Conservation (phyloP, 495 filamentous ascomycete genomes). For the Penicillium turbatum region DNA sequence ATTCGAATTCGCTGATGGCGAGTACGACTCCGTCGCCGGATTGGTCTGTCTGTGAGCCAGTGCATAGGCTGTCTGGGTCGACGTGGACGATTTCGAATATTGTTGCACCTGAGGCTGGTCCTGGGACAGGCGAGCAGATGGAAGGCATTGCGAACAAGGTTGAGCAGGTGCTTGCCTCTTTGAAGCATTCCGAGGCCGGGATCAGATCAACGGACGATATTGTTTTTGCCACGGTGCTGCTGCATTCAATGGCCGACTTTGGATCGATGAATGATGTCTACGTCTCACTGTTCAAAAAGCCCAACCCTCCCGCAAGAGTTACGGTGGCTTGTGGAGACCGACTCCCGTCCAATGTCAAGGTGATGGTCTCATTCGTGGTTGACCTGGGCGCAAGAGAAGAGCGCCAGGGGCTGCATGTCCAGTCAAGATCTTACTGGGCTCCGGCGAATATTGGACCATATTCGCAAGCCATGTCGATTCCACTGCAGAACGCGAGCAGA, state of each 20-base stretch:
- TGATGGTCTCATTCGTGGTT: slow-evolving; percentile 57
- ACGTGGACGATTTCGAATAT: slow-evolving; percentile 45
- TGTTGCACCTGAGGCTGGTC: slow-evolving; percentile 38
- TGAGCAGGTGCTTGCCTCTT: slow-evolving; percentile 22
- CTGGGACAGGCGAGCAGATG: slow-evolving; percentile 43
- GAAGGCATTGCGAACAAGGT: slow-evolving; percentile 38
- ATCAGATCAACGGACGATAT: slow-evolving; percentile 52
- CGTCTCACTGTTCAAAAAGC: slow-evolving; percentile 58
- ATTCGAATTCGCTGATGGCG: not conserved
- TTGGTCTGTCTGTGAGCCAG: slow-evolving; percentile 13
- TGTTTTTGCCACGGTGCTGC: slow-evolving; percentile 67
- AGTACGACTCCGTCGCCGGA: not conserved
- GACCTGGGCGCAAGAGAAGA: slow-evolving; percentile 28
- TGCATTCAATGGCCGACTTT: slow-evolving; percentile 79
- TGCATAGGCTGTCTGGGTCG: slow-evolving; percentile 18
- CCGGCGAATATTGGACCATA: slow-evolving; percentile 98
- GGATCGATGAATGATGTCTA: slow-evolving; percentile 68
- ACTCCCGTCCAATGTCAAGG: slow-evolving; percentile 51
- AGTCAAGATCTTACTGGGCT: slow-evolving; percentile 93
- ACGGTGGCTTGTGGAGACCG: slow-evolving; percentile 71
- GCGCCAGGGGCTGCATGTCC: slow-evolving; percentile 74
- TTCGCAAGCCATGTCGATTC: slow-evolving; percentile 75
- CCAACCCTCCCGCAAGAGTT: slow-evolving; percentile 80
- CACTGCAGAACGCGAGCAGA: slow-evolving; percentile 30
- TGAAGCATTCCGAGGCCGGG: slow-evolving; percentile 8